phyloP scores from a whole-genome alignment of 129 eudicot species.

The Calendula officinalis region DNA sequence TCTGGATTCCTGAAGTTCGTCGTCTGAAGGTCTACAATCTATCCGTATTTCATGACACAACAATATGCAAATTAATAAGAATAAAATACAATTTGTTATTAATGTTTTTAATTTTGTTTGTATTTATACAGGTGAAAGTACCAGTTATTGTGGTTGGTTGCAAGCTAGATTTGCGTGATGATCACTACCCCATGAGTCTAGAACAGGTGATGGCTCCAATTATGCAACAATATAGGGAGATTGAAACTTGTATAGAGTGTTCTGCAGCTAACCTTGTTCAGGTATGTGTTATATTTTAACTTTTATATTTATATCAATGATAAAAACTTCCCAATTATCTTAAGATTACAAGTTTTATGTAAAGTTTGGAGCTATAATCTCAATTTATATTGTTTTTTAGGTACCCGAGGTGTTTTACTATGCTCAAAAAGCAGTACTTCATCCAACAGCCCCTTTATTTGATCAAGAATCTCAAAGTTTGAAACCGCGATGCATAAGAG shows the following conservation, averaged over 20 bases:
- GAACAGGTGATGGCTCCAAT: constrained; percentile 89
- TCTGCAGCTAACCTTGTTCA: constrained; percentile 89
- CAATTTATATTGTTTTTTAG: constrained; percentile 34
- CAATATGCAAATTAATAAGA: no score
- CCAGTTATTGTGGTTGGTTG: constrained; percentile 94
- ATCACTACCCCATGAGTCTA: constrained; percentile 59
- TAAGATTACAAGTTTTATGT: not conserved
- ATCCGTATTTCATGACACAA: not conserved
- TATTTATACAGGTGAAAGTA: constrained; percentile 61
- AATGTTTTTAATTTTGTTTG: constrained; percentile 5
- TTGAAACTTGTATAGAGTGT: constrained; percentile 98
- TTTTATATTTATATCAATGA: not conserved
- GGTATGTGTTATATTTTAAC: constrained; percentile 46
- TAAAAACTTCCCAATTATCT: not conserved
- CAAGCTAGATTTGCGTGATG: constrained; percentile 80
- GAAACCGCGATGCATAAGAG: constrained; percentile 82
- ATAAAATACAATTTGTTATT: not conserved
- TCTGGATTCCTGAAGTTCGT: constrained; percentile 95
- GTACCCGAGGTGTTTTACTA: constrained; percentile 93
- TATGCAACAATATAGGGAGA: constrained; percentile 95
- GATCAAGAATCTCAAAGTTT: constrained; percentile 91
- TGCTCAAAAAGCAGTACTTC: constrained; percentile 97
- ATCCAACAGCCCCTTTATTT: constrained; percentile 93
- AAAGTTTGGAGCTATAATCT: constrained; percentile 5
- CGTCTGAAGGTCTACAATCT: constrained; percentile 62